These are phyloP conservation scores for Daldinia grandis DNA, from an alignment of 495 filamentous ascomycete species.

Conservation along the genomic window DNA sequence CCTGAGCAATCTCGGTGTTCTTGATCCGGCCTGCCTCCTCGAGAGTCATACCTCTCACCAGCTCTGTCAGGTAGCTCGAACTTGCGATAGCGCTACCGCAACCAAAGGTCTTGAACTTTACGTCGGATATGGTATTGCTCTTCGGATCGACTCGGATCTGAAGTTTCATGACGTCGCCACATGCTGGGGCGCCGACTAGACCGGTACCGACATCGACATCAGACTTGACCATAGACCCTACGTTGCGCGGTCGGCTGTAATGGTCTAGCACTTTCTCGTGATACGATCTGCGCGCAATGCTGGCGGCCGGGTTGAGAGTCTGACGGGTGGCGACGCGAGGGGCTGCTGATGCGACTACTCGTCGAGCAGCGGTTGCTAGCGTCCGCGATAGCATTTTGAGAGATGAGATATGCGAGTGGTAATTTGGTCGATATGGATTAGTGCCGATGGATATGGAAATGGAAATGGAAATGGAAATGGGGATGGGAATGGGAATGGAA, in stretches of 20 bases:
- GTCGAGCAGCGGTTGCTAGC: constrained; percentile 45
- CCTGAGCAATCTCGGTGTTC: constrained; percentile 98
- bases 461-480: no score
- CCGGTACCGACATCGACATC: constrained; percentile 93
- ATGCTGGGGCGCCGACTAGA: constrained; percentile 92
- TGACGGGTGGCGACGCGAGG: constrained; percentile 50
- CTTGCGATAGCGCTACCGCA: constrained; percentile 96
- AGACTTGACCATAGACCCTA: constrained; percentile 88
- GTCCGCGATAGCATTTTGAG: constrained; percentile 44
- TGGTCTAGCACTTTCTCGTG: constrained; percentile 85
- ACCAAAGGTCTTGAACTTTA: constrained; percentile 98
- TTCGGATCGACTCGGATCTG: constrained; percentile 96
- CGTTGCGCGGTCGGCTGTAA: constrained; percentile 92
- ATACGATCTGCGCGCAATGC: constrained; percentile 57
- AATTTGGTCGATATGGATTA: neutral
- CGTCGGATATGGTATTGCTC: constrained; percentile 88
- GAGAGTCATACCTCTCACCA: constrained; percentile 94
- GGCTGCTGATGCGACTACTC: constrained; percentile 37
- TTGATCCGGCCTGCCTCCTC: constrained; percentile 89
- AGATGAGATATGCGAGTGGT: neutral
- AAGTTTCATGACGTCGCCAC: constrained; percentile 98
- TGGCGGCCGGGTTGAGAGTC: constrained; percentile 46
- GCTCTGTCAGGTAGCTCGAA: constrained; percentile 88
- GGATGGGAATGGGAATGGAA: no score
- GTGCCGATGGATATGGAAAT: neutral